Evolutionary conservation across 1,284 basidiomycete genomes (phyloP), one percentile per base, ranked within the genome.

Genomic region (Ustilago esculenta): DNA sequence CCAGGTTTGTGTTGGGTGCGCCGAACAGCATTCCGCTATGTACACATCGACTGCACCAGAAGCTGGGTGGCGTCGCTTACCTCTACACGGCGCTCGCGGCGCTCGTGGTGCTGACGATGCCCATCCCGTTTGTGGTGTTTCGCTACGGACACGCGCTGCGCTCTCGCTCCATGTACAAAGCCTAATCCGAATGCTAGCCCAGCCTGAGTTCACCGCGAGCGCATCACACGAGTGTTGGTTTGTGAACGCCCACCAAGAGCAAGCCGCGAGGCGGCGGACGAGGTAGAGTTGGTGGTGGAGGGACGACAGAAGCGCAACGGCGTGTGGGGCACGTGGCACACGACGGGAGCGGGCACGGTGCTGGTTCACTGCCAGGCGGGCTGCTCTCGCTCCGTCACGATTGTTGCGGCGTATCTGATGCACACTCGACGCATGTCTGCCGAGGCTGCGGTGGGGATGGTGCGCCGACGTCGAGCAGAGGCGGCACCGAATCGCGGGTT

Each of bases 291-390:
- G 14, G 32, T 72, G 7, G 69, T 65, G 0, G 59, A 59, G 43
- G 69, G 65, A 1, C 55, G 59, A 46, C 69, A 72, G 29, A 64
- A 60, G 34, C 54, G 63, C 15, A 18, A 57, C 11, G 58, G 69
- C 8, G 36, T 24, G 21, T 70, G 59, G 53, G 76, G 75, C 3
- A 54, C 47, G 8, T 79, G 76, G 76, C 59, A 64, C 36, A 65
- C 74, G 1, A 65, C 44, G 1, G 68, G 72, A 10, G 50, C 60
- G 0, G 73, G 80, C 4, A 76, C 74, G 20, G 80, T 84, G 0
- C 73, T 83, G 14, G 82, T 84, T 2, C 83, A 83, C 48, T 83
- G 83, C 42, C 82, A 83, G 48, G 82, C 83, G 0, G 82, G 82
- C 9, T 74, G 81, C 12, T 79, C 80, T 9, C 69, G 83, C 4